Evolutionary conservation across 768 basidiomycete genomes (phyloP), one percentile per base, ranked within the genome.

Genomic region (Termitomyces sp.): DNA sequence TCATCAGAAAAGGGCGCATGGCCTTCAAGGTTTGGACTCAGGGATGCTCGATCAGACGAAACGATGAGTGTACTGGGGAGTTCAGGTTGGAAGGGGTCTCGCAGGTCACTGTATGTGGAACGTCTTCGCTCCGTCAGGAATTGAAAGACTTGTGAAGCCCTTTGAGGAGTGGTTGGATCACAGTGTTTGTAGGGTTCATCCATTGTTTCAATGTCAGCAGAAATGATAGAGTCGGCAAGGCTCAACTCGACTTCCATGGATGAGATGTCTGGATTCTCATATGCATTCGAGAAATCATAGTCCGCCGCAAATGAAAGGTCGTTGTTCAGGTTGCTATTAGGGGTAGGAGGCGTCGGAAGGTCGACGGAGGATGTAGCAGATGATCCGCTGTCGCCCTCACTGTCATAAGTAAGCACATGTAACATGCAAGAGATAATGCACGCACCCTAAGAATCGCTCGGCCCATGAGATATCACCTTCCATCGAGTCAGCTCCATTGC

Each of bases 391-490:
- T 78, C 76, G 13, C 73, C 73, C 68, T 83, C 82, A 13, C 82
- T 85, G n/a, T 47, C n/a, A 28, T 9, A 33, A 30, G 18, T 49
- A 30, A 18, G 28, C 46, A 12, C 38, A 57, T 9, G 20, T n/a
- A 50, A 35, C 14, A 36, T 46, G 6, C 40, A 55, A 23, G 46
- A 8, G 32, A 59, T 12, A 28, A 38, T 43, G n/a, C 14, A 6
- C 0, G 58, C 64, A 91, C 90, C 79, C 81, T 55, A 91, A 75
- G 70, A 82, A 86, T 46, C 82, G 80, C 73, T 93, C 90, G 13
- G 90, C 90, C 90, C 90, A 93, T 2, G 89, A 91, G 56, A 93
- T 90, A 64, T 92, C 89, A 7, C 89, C 85, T 68, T 90, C 88
- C 7, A 68, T 61, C 0, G 67, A 72, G 62, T 76, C 77, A n/a